Percentiles rank a stretch among this genome's conserved stretches.
Evolutionary conservation across 2,329 filamentous ascomycete genomes (phyloP).

Genomic region (Ophiocordyceps camponoti-rufipedis): DNA sequence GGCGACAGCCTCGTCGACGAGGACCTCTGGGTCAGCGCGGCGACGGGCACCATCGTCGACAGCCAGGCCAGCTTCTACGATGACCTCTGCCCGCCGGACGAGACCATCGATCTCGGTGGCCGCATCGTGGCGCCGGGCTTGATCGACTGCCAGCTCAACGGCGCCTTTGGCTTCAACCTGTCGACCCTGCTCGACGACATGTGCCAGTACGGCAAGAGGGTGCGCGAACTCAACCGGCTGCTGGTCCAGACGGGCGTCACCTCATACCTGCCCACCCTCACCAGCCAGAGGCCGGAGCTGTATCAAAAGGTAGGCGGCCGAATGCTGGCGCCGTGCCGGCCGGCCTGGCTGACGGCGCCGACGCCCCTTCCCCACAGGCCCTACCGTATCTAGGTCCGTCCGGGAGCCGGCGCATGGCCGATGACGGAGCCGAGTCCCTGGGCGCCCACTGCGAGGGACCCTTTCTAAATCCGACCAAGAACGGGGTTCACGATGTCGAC

Average conservation of each 20-base stretch:
- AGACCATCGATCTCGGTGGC: conserved; percentile 61
- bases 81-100: conserved; percentile 49
- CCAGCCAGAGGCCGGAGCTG: conserved; percentile 61
- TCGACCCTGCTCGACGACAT: conserved; percentile 56
- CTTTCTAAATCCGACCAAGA: conserved; percentile 67
- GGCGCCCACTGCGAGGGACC: conserved; percentile 86
- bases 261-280: conserved; percentile 71
- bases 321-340: neutral
- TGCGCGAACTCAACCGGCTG: conserved; percentile 51
- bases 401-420: conserved; percentile 35
- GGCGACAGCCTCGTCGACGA: conserved; percentile 49
- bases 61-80: conserved; percentile 52
- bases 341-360: neutral
- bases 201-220: conserved; percentile 51
- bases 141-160: conserved; percentile 85
- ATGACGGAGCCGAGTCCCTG: conserved; percentile 66
- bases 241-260: conserved; percentile 71
- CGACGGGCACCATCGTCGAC: conserved; percentile 64
- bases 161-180: conserved; percentile 86
- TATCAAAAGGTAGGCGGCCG: conserved; percentile 45
- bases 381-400: conserved; percentile 65
- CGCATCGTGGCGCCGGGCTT: conserved; percentile 73
- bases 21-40: conserved; percentile 78
- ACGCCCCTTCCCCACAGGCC: conserved; percentile 20
- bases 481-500: conserved; percentile 65